Percentiles rank a stretch among this genome's conserved stretches.
Evolutionary conservation across 208 protist genomes (phyloP).

Genomic region (Wallacemonas sp.): DNA sequence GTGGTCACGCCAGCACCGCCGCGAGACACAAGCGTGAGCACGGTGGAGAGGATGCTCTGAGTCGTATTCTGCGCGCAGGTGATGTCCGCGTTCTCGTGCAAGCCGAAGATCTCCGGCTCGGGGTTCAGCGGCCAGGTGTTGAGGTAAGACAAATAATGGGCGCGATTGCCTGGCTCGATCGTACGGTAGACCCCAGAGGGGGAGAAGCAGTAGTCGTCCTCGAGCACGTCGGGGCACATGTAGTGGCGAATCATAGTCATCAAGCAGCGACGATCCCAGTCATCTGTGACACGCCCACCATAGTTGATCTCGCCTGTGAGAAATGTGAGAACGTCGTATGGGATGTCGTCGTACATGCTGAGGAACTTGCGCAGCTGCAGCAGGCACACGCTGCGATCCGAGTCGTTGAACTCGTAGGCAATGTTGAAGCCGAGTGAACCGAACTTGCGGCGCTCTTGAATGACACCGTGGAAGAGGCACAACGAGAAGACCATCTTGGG

Average conservation of each 20-base stretch:
- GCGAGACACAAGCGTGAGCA: conserved; percentile 82
- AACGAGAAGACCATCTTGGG: conserved; percentile 93
- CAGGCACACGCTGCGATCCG: conserved; percentile 92
- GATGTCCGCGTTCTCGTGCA: conserved; percentile 98
- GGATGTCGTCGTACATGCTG: conserved; percentile 87
- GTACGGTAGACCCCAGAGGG: conserved; percentile 89
- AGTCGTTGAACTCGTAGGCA: conserved; percentile 96
- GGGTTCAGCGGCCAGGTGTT: conserved; percentile 93
- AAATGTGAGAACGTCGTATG: conserved; percentile 94
- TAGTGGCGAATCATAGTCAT: conserved; percentile 95
- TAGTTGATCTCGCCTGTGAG: conserved; percentile 97
- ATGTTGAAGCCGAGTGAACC: conserved; percentile 97
- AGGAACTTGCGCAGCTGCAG: conserved; percentile 93
- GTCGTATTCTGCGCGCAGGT: conserved; percentile 92
- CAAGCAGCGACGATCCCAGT: conserved; percentile 95
- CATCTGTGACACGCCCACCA: conserved; percentile 97
- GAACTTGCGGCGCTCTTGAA: conserved; percentile 95
- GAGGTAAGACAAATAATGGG: conserved; percentile 88
- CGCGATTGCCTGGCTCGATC: conserved; percentile 83
- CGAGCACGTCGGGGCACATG: conserved; percentile 84
- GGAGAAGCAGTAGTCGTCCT: conserved; percentile 90
- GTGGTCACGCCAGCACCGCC: conserved; percentile 43
- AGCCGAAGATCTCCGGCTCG: conserved; percentile 95
- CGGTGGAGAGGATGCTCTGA: conserved; percentile 72
- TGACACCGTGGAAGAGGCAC: conserved; percentile 94